Percentiles rank a stretch among this genome's conserved stretches.
Evolutionary conservation across 805 yeast species (phyloP).

Genomic region (Cyberlindnera mycetangii): DNA sequence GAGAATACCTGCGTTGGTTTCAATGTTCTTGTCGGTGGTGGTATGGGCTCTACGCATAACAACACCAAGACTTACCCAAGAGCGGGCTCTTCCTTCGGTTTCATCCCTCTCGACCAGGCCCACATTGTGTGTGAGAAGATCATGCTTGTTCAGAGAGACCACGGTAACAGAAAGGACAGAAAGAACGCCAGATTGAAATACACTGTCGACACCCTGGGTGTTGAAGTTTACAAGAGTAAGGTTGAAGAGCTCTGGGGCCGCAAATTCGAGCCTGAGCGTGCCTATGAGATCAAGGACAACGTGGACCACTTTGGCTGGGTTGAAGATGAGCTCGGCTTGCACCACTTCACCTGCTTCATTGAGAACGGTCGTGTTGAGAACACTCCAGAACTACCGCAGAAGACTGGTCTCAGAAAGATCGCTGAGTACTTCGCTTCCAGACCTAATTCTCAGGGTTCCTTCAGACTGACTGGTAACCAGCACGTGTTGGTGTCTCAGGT

Average conservation of each 20-base stretch:
- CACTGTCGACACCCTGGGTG: slow-evolving; percentile 92
- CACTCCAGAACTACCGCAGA: slow-evolving; percentile 85
- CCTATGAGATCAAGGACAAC: slow-evolving; percentile 79
- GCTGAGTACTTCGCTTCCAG: slow-evolving; percentile 58
- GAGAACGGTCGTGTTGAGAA: slow-evolving; percentile 97
- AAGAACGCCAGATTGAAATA: slow-evolving; percentile 97
- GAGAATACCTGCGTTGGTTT: slow-evolving; percentile 66
- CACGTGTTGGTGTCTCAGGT: slow-evolving; percentile 78
- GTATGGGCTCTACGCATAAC: slow-evolving; percentile 98
- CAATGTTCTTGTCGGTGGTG: slow-evolving; percentile 93
- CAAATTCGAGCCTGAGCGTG: slow-evolving; percentile 64
- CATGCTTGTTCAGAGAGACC: slow-evolving; percentile 91
- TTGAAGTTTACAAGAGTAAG: slow-evolving; percentile 71
- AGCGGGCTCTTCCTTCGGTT: slow-evolving; percentile 87
- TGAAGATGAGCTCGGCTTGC: slow-evolving; percentile 75
- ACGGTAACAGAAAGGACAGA: slow-evolving; percentile 93
- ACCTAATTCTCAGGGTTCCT: slow-evolving; percentile 67
- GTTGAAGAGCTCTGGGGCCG: slow-evolving; percentile 84
- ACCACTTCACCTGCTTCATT: slow-evolving; percentile 91
- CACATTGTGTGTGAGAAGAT: slow-evolving; percentile 83
- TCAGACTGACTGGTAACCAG: slow-evolving; percentile 94
- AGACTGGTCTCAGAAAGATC: slow-evolving; percentile 76
- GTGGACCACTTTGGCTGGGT: slow-evolving; percentile 94
- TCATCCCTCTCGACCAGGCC: slow-evolving; percentile 61
- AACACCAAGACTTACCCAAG: slow-evolving; percentile 96